A percentile compares a stretch with the other conserved stretches of the same genome.
These are phyloP conservation scores for Kodamaea arcana DNA, from an alignment of 1,139 yeast genomes.

Conservation along the genomic window DNA sequence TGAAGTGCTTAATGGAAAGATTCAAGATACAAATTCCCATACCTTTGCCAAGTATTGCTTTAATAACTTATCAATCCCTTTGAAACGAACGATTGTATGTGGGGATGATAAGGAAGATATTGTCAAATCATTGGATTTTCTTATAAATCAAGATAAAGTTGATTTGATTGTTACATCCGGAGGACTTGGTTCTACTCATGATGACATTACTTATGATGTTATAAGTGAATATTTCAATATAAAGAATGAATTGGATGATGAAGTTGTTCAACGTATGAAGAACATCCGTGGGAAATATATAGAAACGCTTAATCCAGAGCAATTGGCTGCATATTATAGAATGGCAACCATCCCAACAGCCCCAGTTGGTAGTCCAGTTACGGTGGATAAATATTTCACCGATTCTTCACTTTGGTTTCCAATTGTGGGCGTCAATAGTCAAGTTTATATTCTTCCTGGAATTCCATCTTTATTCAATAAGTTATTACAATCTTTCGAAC, in stretches of 20 bases:
- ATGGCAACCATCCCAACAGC: constrained; percentile 72
- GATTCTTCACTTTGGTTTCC: constrained; percentile 77
- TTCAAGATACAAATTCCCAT: constrained; percentile 71
- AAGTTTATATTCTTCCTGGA: constrained; percentile 75
- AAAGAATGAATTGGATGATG: constrained; percentile 49
- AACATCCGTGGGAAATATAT: constrained; percentile 40
- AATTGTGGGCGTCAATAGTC: constrained; percentile 57
- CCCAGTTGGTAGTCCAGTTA: constrained; percentile 1
- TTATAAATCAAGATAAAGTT: constrained; percentile 42
- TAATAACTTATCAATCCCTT: constrained; percentile 52
- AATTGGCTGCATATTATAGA: constrained; percentile 56
- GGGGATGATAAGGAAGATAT: constrained; percentile 75
- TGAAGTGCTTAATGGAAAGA: constrained; percentile 85
- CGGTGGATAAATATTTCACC: constrained; percentile 50
- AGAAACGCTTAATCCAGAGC: constrained; percentile 37
- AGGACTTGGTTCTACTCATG: constrained; percentile 87
- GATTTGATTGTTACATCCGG: constrained; percentile 80
- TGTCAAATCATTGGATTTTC: constrained; percentile 43
- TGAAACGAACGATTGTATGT: constrained; percentile 64
- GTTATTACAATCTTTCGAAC: constrained; percentile 36
- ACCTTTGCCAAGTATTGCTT: constrained; percentile 71
- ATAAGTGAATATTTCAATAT: constrained; percentile 60
- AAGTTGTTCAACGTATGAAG: constrained; percentile 60
- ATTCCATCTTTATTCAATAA: constrained; percentile 68
- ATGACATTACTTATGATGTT: constrained; percentile 77